Conservation (phyloP, 768 basidiomycete genomes). For the Inosperma sp. region DNA sequence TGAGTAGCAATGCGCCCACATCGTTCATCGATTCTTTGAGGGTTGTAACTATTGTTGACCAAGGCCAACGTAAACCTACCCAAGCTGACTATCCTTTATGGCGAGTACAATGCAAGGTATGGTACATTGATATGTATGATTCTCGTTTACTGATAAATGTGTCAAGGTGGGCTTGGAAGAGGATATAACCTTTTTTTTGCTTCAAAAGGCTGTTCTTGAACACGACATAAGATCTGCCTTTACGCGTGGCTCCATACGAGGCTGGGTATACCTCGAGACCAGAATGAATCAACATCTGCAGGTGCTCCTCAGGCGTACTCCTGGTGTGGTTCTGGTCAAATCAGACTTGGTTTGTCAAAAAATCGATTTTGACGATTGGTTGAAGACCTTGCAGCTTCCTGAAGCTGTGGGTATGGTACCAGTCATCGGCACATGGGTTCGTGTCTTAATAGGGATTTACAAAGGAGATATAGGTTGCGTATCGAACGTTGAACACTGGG, state of each 20-base stretch:
- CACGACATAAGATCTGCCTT: conserved; percentile 10
- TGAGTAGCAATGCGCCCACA: too few relatives aligned
- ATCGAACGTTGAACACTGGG: background rate
- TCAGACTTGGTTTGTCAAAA: background rate
- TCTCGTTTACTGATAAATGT: background rate
- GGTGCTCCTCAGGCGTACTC: background rate
- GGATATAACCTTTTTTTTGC: background rate
- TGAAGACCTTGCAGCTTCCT: background rate
- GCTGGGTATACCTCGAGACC: conserved; percentile 10
- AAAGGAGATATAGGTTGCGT: conserved; percentile 12
- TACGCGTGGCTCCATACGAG: conserved; percentile 8
- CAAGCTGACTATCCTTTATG: background rate
- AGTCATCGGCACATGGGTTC: conserved; percentile 7
- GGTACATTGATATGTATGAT: background rate
- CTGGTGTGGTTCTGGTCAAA: background rate
- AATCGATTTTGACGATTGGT: background rate
- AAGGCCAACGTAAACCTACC: background rate
- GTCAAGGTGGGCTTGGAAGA: conserved; percentile 2
- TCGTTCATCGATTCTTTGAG: too few relatives aligned
- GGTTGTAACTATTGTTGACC: background rate
- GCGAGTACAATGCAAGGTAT: background rate
- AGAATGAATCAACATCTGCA: conserved; percentile 1
- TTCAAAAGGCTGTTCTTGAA: background rate
- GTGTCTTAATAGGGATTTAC: conserved; percentile 9
- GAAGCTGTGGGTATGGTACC: background rate